These are phyloP conservation scores for Exophiala viscosa DNA, from an alignment of 2,329 filamentous ascomycete species.

Conservation along the genomic window DNA sequence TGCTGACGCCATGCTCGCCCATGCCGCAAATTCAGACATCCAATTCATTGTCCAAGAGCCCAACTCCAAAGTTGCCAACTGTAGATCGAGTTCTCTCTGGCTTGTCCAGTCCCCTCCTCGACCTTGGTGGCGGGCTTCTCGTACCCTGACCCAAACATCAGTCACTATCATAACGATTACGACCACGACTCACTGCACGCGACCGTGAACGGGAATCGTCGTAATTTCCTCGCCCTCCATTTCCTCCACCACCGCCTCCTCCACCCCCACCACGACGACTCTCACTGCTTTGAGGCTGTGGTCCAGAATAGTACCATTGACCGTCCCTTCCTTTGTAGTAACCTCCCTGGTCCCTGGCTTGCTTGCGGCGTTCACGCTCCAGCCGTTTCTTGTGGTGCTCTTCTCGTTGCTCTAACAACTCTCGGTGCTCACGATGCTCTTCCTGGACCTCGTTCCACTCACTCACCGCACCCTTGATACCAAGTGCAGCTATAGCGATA, in stretches of 20 bases:
- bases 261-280: constrained; percentile 12
- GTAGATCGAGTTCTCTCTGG: constrained; percentile 12
- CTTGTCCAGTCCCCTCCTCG: not conserved
- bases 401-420: constrained; percentile 51
- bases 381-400: constrained; percentile 27
- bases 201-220: constrained; percentile 16
- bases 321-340: constrained; percentile 29
- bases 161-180: constrained; percentile 13
- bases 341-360: constrained; percentile 22
- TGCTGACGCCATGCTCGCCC: not conserved
- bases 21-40: not conserved
- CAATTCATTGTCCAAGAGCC: constrained; percentile 4
- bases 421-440: constrained; percentile 55
- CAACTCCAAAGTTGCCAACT: constrained; percentile 9
- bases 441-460: constrained; percentile 68
- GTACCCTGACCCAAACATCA: constrained; percentile 6
- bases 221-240: constrained; percentile 6
- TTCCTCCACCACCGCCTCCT: not conserved
- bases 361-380: constrained; percentile 20
- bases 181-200: constrained; percentile 20
- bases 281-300: constrained; percentile 20
- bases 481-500: constrained; percentile 64
- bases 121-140: constrained; percentile 3
- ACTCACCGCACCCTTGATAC: constrained; percentile 62
- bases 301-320: constrained; percentile 28